phyloP scores from a whole-genome alignment of 768 basidiomycete genomes.

The Auriscalpium microsporum region DNA sequence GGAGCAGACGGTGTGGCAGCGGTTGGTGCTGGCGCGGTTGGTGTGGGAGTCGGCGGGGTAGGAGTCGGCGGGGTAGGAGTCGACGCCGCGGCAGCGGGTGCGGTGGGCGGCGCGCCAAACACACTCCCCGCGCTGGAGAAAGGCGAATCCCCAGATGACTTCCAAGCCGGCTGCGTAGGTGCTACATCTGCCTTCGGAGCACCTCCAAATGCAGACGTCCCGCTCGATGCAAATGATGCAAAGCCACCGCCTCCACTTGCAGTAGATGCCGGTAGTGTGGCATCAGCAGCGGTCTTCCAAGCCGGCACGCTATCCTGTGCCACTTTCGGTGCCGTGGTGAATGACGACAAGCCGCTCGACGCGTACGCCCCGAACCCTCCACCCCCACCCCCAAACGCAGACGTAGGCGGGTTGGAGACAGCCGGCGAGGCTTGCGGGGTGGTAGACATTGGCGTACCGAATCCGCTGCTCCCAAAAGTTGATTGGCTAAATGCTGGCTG shows the following conservation, averaged over 20 bases:
- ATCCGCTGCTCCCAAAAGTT: conserved; percentile 17
- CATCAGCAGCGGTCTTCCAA: background rate
- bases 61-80: conserved; percentile 5
- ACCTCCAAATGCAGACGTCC: conserved; percentile 6
- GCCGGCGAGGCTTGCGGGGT: conserved; percentile 11
- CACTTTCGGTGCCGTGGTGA: conserved; percentile 8
- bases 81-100: background rate
- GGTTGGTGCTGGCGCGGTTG: background rate
- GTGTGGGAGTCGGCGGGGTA: conserved; percentile 6
- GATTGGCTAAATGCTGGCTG: conserved; percentile 17
- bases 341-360: conserved; percentile 11
- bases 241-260: conserved; percentile 19
- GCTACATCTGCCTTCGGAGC: background rate
- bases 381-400: conserved; percentile 6
- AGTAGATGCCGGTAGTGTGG: background rate
- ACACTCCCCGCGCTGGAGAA: conserved; percentile 1
- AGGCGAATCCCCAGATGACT: conserved; percentile 4
- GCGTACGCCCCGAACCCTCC: conserved; percentile 23
- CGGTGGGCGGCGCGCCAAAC: background rate
- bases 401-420: conserved; percentile 3
- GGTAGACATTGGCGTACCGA: conserved; percentile 16
- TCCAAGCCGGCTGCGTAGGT: conserved; percentile 8
- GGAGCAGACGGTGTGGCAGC: background rate
- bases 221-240: conserved; percentile 22
- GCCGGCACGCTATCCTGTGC: conserved; percentile 1